Evolutionary conservation across 2,329 filamentous ascomycete species (phyloP), one percentile per base, ranked within the genome.

Genomic region (Ceratocystis albifundus): DNA sequence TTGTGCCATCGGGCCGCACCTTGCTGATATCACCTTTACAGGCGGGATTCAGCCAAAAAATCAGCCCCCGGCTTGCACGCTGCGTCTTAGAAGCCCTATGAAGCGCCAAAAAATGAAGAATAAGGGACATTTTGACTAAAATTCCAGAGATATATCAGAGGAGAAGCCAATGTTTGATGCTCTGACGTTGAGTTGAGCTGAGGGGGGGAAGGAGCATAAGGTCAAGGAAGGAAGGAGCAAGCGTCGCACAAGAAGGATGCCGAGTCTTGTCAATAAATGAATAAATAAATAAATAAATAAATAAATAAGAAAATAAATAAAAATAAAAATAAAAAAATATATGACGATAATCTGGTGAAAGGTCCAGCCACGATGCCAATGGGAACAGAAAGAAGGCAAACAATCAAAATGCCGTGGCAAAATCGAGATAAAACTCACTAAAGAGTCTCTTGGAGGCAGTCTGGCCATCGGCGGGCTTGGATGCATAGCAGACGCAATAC

Each of bases 171-270:
- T 30, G 55, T n/a, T 15, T 59, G 15, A 7, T 59, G 15, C 22
- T 8, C 22, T 28, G 48, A 53, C 36, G 10, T 41, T 3, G 36
- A 15, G 22, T 28, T 28, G 48, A 53, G 48, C 2, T 8, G 20
- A 4, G 20, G 48, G 20, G 48, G 48, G 48, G 48, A 7, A 50
- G 48, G 22, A 28, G 48, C 20, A 5, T 22, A 20, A 53, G 10
- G 48, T 28, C 48, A 28, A 53, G 17, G 10, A 12, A 36, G 55
- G 55, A 59, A 59, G 55, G 28, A 36, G 25, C 15, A 30, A 6
- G 55, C 32, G 55, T 59, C 30, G 5, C 55, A 59, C 55, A 59
- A 59, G 55, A n/a, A 59, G 55, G 55, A 59, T 59, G 25, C 3
- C 55, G 17, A 59, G 55, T 59, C 8, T 7, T 32, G 8, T 8